These are phyloP conservation scores for Xylaria palmicola DNA, from an alignment of 495 filamentous ascomycete genomes.

Conservation along the genomic window DNA sequence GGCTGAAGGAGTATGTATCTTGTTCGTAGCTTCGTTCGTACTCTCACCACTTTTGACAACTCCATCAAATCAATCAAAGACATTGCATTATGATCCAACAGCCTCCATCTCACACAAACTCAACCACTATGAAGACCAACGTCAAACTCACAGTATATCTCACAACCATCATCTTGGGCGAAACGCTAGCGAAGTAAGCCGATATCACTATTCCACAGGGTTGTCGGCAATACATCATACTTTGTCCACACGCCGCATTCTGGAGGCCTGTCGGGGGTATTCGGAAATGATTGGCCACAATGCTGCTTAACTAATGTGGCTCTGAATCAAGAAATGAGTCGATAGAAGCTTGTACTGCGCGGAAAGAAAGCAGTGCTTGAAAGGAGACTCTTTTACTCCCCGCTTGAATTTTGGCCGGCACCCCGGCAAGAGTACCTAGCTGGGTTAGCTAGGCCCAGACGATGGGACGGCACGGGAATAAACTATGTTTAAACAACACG, in stretches of 20 bases:
- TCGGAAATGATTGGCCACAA: neutral
- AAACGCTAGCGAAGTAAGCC: neutral
- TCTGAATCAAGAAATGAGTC: neutral
- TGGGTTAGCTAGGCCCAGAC: too few species aligned
- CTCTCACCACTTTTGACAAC: neutral
- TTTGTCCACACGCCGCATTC: neutral
- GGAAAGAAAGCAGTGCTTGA: neutral
- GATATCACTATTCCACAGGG: neutral
- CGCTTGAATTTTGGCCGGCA: neutral
- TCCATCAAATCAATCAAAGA: too few species aligned
- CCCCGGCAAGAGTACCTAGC: too few species aligned
- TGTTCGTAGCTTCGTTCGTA: too few species aligned
- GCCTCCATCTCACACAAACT: neutral
- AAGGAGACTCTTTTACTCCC: neutral
- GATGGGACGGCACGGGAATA: too few species aligned
- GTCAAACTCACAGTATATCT: slow-evolving; percentile 11
- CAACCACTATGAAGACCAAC: slow-evolving; percentile 8
- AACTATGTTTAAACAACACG: too few species aligned
- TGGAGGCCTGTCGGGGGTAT: neutral
- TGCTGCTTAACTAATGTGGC: neutral
- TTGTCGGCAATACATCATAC: neutral
- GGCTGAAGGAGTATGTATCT: too few species aligned
- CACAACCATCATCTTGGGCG: neutral
- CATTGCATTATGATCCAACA: too few species aligned
- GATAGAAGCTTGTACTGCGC: neutral